phyloP scores from a whole-genome alignment of 2,329 filamentous ascomycete species.

The Chaetoscypha palmicola region DNA sequence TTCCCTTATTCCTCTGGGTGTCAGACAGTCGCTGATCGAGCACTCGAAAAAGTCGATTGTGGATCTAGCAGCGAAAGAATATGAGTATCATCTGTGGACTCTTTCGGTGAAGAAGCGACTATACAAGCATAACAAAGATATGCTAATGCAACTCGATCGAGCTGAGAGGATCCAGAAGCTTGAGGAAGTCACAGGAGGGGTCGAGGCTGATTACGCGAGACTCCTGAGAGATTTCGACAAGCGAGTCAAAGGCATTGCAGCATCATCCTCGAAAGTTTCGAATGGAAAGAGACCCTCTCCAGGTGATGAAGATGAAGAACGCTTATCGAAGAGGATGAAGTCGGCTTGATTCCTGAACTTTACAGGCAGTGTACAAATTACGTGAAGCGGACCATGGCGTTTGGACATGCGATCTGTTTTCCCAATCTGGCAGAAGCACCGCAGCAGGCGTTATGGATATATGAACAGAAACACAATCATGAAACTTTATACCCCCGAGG shows the following conservation, averaged over 20 bases:
- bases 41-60: conserved; percentile 33
- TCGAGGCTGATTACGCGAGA: conserved; percentile 67
- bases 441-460: background rate
- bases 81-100: conserved; percentile 64
- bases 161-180: conserved; percentile 65
- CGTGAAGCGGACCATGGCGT: background rate
- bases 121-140: conserved; percentile 67
- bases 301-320: conserved; percentile 16
- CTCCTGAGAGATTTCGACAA: conserved; percentile 39
- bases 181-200: conserved; percentile 58
- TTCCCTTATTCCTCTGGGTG: conserved; percentile 48
- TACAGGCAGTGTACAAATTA: background rate
- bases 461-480: background rate
- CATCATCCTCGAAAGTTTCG: background rate
- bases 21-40: conserved; percentile 46
- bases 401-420: background rate
- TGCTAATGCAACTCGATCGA: conserved; percentile 61
- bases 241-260: conserved; percentile 6
- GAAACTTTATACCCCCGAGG: background rate
- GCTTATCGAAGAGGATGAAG: conserved; percentile 23
- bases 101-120: conserved; percentile 70
- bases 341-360: conserved; percentile 2
- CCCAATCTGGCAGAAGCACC: background rate
- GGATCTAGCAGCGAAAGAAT: conserved; percentile 46
- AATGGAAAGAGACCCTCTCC: conserved; percentile 21